Evolutionary conservation across 176 grass and related monocot species (phyloP).

Genomic region (Triticum monococcum): DNA sequence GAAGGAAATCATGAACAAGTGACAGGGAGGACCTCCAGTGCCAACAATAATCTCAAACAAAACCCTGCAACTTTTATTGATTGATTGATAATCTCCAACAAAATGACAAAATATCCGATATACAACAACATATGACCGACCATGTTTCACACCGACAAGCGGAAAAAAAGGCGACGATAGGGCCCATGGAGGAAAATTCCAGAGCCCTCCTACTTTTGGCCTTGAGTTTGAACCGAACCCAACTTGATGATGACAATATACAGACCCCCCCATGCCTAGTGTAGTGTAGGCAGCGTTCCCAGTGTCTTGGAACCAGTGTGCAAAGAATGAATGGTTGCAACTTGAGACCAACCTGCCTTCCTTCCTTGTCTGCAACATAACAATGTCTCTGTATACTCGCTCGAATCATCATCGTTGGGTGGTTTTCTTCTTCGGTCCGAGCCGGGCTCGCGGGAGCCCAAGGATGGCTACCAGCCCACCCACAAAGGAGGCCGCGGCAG

Average conservation of each 20-base stretch:
- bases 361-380: not conserved
- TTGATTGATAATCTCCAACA: not conserved
- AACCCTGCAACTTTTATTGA: not conserved
- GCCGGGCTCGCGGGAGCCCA: constrained; percentile 58
- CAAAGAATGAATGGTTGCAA: not conserved
- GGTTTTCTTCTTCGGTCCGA: constrained; percentile 34
- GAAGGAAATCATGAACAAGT: too few species aligned
- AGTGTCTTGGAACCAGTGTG: not conserved
- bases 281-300: not conserved
- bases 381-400: not conserved
- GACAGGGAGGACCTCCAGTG: too few species aligned
- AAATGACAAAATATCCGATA: not conserved
- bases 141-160: not conserved
- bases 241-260: not conserved
- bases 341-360: not conserved
- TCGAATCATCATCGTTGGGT: not conserved
- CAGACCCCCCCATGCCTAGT: not conserved
- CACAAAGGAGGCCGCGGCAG: constrained; percentile 58
- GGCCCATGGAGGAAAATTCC: not conserved
- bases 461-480: constrained; percentile 85
- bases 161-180: not conserved
- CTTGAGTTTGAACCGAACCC: not conserved
- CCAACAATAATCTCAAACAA: not conserved
- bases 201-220: not conserved
- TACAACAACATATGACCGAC: not conserved